Conservation (phyloP, 1,284 basidiomycete genomes). For the Laetiporus sulphureus region DNA sequence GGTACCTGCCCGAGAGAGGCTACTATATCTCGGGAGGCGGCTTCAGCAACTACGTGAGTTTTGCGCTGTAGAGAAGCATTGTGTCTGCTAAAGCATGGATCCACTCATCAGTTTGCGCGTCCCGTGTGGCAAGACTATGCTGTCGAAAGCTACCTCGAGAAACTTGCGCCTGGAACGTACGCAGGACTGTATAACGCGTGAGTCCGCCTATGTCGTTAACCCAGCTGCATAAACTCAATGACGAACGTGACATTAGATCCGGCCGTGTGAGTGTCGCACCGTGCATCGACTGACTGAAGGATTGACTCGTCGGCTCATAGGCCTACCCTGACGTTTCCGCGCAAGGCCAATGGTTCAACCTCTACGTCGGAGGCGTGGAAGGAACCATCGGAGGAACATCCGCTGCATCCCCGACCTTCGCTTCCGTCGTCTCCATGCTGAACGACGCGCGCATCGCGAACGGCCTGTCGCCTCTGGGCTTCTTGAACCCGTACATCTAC, state of each 20-base stretch:
- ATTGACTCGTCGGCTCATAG: conserved; percentile 10
- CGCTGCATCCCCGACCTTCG: conserved; percentile 45
- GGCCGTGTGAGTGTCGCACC: conserved; percentile 12
- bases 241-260: conserved; percentile 2
- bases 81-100: not conserved
- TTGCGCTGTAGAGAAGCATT: not conserved
- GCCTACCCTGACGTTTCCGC: conserved; percentile 36
- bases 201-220: too few species aligned
- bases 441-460: conserved; percentile 45
- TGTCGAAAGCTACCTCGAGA: conserved; percentile 36
- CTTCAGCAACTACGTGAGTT: conserved; percentile 40
- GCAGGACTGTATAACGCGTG: conserved; percentile 54
- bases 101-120: conserved; percentile 37
- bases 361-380: conserved; percentile 21
- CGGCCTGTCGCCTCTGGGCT: conserved; percentile 38
- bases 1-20: conserved; percentile 48
- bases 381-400: conserved; percentile 43
- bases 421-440: conserved; percentile 43
- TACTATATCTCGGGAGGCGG: conserved; percentile 61
- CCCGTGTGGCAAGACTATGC: conserved; percentile 47
- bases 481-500: conserved; percentile 44
- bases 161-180: conserved; percentile 41
- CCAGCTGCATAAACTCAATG: not conserved
- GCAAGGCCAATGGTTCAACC: conserved; percentile 27
- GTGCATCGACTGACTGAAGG: not conserved